A percentile compares a stretch with the other conserved stretches of the same genome.
Evolutionary conservation across 2,329 filamentous ascomycete genomes (phyloP).

Genomic region (Helotiales sp.): DNA sequence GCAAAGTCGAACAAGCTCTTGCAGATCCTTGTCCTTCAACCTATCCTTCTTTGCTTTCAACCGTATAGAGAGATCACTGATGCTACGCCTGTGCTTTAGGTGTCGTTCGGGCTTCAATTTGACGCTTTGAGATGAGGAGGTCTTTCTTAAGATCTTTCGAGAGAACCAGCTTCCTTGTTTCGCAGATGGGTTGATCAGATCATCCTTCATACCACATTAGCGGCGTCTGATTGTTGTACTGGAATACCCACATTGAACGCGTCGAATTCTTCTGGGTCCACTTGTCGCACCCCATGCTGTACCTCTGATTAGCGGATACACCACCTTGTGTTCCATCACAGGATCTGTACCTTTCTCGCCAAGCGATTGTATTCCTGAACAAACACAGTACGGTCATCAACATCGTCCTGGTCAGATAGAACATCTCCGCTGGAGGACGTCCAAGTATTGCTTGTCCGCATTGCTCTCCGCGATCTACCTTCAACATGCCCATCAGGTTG

Average conservation of each 20-base stretch:
- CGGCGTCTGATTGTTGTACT: background rate
- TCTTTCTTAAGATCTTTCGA: slow-evolving; percentile 46
- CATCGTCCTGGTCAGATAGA: slow-evolving; percentile 55
- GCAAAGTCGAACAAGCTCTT: slow-evolving; percentile 65
- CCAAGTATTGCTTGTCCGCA: slow-evolving; percentile 57
- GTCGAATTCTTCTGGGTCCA: slow-evolving; percentile 37
- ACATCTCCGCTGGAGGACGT: slow-evolving; percentile 58
- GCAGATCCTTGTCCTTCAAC: slow-evolving; percentile 57
- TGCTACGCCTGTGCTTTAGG: slow-evolving; percentile 55
- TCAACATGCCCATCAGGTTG: slow-evolving; percentile 1
- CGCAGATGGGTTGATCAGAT: slow-evolving; percentile 22
- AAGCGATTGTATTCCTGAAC: slow-evolving; percentile 64
- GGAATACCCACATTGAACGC: slow-evolving; percentile 27
- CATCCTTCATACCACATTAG: slow-evolving; percentile 23
- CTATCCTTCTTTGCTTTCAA: slow-evolving; percentile 52
- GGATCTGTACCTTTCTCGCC: slow-evolving; percentile 57
- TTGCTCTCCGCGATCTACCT: slow-evolving; percentile 21
- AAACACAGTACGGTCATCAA: slow-evolving; percentile 54
- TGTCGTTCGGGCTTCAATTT: slow-evolving; percentile 38
- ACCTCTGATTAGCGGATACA: slow-evolving; percentile 14
- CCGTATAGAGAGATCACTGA: slow-evolving; percentile 59
- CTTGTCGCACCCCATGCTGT: slow-evolving; percentile 56
- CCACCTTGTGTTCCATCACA: background rate
- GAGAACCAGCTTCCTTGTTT: slow-evolving; percentile 47
- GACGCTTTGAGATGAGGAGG: slow-evolving; percentile 44